These are phyloP conservation scores for Cicer bijugum DNA, from an alignment of 306 rosid genomes.

Conservation along the genomic window DNA sequence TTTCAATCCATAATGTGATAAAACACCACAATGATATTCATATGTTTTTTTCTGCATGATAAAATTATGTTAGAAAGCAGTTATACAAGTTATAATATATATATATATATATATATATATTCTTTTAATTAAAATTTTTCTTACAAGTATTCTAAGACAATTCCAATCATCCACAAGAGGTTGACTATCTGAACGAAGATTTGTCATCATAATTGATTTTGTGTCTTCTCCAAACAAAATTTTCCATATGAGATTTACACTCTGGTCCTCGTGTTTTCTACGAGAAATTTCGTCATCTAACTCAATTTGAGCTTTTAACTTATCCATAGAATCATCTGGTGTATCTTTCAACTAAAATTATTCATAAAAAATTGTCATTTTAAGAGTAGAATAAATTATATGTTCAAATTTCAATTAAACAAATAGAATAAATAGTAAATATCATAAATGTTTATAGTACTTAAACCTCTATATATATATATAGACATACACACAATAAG, in stretches of 20 bases:
- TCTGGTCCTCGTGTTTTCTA: constrained; percentile 49
- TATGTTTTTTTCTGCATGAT: constrained; percentile 38
- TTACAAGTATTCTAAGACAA: constrained; percentile 61
- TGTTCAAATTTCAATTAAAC: no score
- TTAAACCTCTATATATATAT: no score
- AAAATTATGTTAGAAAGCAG: neutral
- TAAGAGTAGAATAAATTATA: neutral
- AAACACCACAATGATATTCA: constrained; percentile 30
- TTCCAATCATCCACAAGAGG: constrained; percentile 71
- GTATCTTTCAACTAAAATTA: constrained; percentile 53
- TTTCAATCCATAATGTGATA: constrained; percentile 42
- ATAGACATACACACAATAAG: no score
- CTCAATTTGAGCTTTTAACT: constrained; percentile 50
- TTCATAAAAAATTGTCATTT: neutral
- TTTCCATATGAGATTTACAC: constrained; percentile 46
- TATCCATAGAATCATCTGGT: constrained; percentile 42
- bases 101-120: neutral
- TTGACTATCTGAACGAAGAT: constrained; percentile 51
- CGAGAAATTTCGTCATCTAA: constrained; percentile 45
- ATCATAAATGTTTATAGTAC: no score
- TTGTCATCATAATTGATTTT: constrained; percentile 26
- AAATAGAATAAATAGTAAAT: no score
- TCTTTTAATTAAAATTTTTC: neutral
- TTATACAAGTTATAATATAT: no score
- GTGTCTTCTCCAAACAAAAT: constrained; percentile 52